Conservation (phyloP, 164 flowering plant species). For the Aristolochia contorta region DNA sequence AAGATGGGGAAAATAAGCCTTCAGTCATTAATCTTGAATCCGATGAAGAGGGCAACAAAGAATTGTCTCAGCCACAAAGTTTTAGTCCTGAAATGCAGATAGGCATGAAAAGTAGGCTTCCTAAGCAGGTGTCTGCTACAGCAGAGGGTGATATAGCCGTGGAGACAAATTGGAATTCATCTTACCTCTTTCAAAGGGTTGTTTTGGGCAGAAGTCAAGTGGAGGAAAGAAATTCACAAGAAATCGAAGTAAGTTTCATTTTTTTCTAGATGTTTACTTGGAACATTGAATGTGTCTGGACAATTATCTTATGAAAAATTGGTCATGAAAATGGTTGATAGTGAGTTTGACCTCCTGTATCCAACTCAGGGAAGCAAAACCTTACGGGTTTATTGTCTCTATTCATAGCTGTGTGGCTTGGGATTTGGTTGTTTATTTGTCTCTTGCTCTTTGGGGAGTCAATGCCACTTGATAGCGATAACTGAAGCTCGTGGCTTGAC, state of each 20-base stretch:
- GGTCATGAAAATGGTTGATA: too few species aligned
- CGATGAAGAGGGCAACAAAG: constrained; percentile 32
- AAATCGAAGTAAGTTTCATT: background rate
- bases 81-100: background rate
- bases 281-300: too few species aligned
- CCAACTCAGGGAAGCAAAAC: too few species aligned
- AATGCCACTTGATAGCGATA: too few species aligned
- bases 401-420: too few species aligned
- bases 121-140: background rate
- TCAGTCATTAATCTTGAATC: constrained; percentile 28
- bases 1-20: background rate
- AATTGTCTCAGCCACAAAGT: background rate
- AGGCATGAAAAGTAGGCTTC: background rate
- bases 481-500: too few species aligned
- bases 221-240: background rate
- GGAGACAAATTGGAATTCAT: constrained; percentile 8
- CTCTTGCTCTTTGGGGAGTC: too few species aligned
- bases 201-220: constrained; percentile 15
- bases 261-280: too few species aligned
- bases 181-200: constrained; percentile 14
- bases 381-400: too few species aligned
- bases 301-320: too few species aligned
- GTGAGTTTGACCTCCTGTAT: too few species aligned
- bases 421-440: too few species aligned
- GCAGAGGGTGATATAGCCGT: background rate